Percentiles rank a stretch among this genome's conserved stretches.
Conservation (phyloP, 345 rosid species). For the Dovyalis caffra region DNA sequence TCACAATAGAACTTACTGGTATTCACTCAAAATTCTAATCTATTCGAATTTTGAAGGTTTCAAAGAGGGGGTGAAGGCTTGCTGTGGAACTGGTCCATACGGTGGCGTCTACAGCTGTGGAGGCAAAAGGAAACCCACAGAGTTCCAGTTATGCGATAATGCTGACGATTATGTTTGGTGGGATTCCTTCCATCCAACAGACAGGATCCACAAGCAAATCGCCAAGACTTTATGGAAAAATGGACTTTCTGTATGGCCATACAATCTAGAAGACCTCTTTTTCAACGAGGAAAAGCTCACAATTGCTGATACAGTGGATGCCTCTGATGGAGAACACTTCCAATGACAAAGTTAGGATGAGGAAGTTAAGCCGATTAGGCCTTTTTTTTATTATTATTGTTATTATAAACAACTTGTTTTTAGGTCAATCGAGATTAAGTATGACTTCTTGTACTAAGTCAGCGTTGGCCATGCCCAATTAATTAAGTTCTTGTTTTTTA, state of each 20-base stretch:
- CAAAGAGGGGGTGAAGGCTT: constrained; percentile 46
- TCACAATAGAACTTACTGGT: neutral
- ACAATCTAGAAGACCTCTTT: constrained; percentile 41
- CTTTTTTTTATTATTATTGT: no score
- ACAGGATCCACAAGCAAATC: constrained; percentile 39
- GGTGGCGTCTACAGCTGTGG: constrained; percentile 41
- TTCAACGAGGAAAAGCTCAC: constrained; percentile 23
- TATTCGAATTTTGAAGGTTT: no score
- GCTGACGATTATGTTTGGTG: constrained; percentile 44
- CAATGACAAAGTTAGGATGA: neutral
- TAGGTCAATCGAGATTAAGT: no score
- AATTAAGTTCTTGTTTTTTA: no score
- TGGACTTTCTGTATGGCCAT: constrained; percentile 30
- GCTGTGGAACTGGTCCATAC: constrained; percentile 51
- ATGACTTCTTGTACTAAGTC: no score
- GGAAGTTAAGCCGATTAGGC: no score
- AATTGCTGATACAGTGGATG: constrained; percentile 42
- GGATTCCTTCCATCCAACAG: constrained; percentile 56
- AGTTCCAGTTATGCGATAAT: constrained; percentile 37
- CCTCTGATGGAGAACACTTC: constrained; percentile 16
- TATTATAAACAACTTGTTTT: no score
- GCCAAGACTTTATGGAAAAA: constrained; percentile 43
- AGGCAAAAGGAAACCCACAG: constrained; percentile 27
- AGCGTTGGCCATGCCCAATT: no score
- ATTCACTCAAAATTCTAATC: neutral